Conservation (phyloP, 495 filamentous ascomycete genomes). For the Xylona heveae region DNA sequence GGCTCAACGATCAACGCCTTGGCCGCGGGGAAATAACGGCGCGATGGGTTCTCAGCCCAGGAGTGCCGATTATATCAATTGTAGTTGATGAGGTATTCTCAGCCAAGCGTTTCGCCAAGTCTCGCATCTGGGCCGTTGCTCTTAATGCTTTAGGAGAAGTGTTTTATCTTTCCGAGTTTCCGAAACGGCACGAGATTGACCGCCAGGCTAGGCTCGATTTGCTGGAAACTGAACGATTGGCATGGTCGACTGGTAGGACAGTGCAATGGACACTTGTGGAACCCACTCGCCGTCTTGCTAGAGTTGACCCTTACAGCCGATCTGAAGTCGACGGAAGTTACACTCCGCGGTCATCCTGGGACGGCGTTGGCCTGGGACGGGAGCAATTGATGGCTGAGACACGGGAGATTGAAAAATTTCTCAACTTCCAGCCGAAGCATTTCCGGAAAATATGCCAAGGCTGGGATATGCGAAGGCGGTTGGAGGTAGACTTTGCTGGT, state of each 20-base stretch:
- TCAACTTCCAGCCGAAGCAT: conserved; percentile 49
- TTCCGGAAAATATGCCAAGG: conserved; percentile 61
- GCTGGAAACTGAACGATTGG: conserved; percentile 34
- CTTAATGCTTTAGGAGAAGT: conserved; percentile 86
- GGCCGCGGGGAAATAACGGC: conserved; percentile 58
- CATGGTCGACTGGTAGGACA: conserved; percentile 62
- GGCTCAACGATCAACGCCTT: conserved; percentile 40
- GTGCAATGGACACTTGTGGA: conserved; percentile 67
- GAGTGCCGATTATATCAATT: conserved; percentile 76
- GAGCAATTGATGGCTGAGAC: conserved; percentile 56
- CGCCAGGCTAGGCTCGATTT: conserved; percentile 14
- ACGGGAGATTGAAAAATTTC: conserved; percentile 56
- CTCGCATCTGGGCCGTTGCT: conserved; percentile 65
- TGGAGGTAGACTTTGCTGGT: conserved; percentile 78
- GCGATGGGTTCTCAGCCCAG: conserved; percentile 75
- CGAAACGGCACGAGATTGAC: conserved; percentile 18
- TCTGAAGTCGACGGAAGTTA: conserved; percentile 41
- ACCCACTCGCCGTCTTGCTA: conserved; percentile 44
- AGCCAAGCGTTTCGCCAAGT: conserved; percentile 37
- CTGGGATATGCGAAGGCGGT: conserved; percentile 78
- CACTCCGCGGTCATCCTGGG: conserved; percentile 44
- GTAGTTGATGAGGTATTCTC: conserved; percentile 68
- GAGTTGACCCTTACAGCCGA: conserved; percentile 42
- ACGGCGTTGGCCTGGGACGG: conserved; percentile 46
- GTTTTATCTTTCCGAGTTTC: conserved; percentile 57